Conservation (phyloP, 2,329 filamentous ascomycete species). For the Blastomyces silverae region DNA sequence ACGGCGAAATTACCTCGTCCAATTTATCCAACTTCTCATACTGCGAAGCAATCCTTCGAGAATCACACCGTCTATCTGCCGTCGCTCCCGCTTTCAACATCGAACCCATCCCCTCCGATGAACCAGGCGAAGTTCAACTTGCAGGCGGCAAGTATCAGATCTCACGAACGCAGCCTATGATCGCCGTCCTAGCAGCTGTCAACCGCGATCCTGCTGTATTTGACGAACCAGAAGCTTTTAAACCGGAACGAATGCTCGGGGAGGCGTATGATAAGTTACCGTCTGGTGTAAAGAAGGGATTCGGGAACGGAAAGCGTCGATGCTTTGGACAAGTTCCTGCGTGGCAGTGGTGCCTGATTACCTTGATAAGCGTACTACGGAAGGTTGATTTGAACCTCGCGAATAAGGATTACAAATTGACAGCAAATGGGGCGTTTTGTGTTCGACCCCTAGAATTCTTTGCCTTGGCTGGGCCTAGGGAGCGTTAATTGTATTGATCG, state of each 20-base stretch:
- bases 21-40: slow-evolving; percentile 61
- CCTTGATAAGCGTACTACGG: slow-evolving; percentile 57
- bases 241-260: slow-evolving; percentile 65
- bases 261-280: slow-evolving; percentile 60
- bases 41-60: slow-evolving; percentile 58
- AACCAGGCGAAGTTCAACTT: slow-evolving; percentile 41
- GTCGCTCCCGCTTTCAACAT: slow-evolving; percentile 55
- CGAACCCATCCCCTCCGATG: slow-evolving; percentile 46
- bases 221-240: slow-evolving; percentile 58
- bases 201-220: slow-evolving; percentile 61
- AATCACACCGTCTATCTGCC: slow-evolving; percentile 57
- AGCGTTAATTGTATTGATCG: neutral
- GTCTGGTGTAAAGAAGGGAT: slow-evolving; percentile 60
- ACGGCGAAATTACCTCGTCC: slow-evolving; percentile 49
- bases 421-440: slow-evolving; percentile 50
- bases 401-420: slow-evolving; percentile 45
- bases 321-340: slow-evolving; percentile 69
- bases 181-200: slow-evolving; percentile 49
- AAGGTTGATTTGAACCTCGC: slow-evolving; percentile 61
- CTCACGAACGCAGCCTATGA: slow-evolving; percentile 47
- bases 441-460: slow-evolving; percentile 45
- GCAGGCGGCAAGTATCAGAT: slow-evolving; percentile 58
- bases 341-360: slow-evolving; percentile 63
- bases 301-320: slow-evolving; percentile 62
- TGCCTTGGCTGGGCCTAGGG: slow-evolving; percentile 41